Percentiles rank a stretch among this genome's conserved stretches.
These are phyloP conservation scores for Syncephalastrum monosporum DNA, from an alignment of 371 early-diverging fungal genomes.

Conservation along the genomic window DNA sequence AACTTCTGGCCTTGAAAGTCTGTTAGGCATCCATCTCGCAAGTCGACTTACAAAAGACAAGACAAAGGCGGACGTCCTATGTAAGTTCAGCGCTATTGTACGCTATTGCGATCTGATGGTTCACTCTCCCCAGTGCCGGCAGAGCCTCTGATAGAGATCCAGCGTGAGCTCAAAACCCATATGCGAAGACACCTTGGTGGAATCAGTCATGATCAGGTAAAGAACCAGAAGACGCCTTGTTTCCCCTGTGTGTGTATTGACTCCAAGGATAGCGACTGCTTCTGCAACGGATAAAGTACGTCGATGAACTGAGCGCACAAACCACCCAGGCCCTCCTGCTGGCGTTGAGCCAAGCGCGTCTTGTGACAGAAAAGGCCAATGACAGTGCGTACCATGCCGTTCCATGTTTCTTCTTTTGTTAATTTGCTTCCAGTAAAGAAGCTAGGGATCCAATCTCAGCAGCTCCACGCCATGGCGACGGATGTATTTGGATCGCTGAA, in stretches of 20 bases:
- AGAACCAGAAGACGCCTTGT: not conserved
- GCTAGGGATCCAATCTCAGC: constrained; percentile 19
- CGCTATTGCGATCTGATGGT: too few relatives aligned
- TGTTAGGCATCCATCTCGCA: too few relatives aligned
- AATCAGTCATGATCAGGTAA: constrained; percentile 21
- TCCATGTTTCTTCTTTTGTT: not conserved
- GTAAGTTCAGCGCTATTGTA: too few relatives aligned
- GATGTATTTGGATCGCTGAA: constrained; percentile 21
- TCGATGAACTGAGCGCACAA: constrained; percentile 23
- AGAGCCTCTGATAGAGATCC: constrained; percentile 13
- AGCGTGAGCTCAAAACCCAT: constrained; percentile 21
- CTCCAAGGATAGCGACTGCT: constrained; percentile 11
- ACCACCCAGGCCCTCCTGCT: constrained; percentile 11
- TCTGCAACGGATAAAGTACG: constrained; percentile 27
- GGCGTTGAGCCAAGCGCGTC: constrained; percentile 23
- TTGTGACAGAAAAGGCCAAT: constrained; percentile 18
- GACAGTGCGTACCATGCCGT: constrained; percentile 16
- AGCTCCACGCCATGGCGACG: constrained; percentile 3
- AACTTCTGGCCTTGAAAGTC: too few relatives aligned
- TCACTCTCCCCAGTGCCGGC: not conserved
- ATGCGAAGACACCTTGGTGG: constrained; percentile 13
- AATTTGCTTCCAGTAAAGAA: constrained; percentile 6
- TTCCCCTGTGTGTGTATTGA: not conserved
- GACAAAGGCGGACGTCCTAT: too few relatives aligned
- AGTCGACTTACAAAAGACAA: too few relatives aligned